Evolutionary conservation across 2,329 filamentous ascomycete genomes (phyloP).

Genomic region (Arthroderma sp.): DNA sequence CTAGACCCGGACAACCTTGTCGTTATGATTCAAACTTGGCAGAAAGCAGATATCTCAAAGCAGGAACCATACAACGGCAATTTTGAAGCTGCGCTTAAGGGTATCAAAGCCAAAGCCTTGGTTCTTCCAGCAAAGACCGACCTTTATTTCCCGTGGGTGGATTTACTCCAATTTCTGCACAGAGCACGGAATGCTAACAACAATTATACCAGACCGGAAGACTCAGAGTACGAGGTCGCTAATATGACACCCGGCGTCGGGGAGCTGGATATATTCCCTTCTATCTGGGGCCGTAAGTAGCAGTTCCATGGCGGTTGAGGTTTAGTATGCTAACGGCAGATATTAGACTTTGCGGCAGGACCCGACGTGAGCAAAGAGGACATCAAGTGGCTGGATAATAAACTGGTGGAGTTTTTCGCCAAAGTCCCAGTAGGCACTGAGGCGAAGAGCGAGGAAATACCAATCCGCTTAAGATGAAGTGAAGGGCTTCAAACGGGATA

Average conservation of each 20-base stretch:
- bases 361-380: conserved; percentile 60
- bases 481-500: too few species aligned
- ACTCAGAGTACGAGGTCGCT: conserved; percentile 59
- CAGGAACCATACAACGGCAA: conserved; percentile 56
- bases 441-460: background rate
- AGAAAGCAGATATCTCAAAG: conserved; percentile 55
- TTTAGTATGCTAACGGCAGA: conserved; percentile 1
- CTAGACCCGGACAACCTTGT: conserved; percentile 60
- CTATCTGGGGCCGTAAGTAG: conserved; percentile 50
- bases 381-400: conserved; percentile 56
- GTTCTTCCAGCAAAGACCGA: conserved; percentile 62
- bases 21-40: conserved; percentile 67
- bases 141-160: conserved; percentile 59
- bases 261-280: conserved; percentile 41
- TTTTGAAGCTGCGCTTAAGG: conserved; percentile 51
- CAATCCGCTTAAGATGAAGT: background rate
- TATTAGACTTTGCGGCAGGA: conserved; percentile 48
- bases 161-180: background rate
- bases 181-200: conserved; percentile 5
- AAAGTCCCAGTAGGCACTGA: conserved; percentile 8
- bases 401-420: conserved; percentile 42
- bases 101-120: conserved; percentile 58
- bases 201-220: conserved; percentile 45
- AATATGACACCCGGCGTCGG: conserved; percentile 49
- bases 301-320: conserved; percentile 1